Evolutionary conservation across 805 yeast species (phyloP), one percentile per base, ranked within the genome.

Genomic region (Candida insectalens): DNA sequence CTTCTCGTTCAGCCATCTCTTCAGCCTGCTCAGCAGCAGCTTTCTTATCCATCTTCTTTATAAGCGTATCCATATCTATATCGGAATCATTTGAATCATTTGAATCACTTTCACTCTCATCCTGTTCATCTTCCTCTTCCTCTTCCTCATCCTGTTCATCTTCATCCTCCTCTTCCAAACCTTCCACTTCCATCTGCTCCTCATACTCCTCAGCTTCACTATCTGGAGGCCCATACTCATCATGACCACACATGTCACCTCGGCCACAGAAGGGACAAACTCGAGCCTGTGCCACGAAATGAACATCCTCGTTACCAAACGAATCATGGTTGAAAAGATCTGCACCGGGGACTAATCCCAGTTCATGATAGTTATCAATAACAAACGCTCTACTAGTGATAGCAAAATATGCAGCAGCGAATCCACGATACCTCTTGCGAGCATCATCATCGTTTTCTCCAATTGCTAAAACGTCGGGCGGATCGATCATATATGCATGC

Each of bases 311-410:
- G 5, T 57, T 47, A 2, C 55, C 74, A 10, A 58, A 66, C 5
- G 65, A 53, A 27, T 60, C 51, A 49, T 87, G 96, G 44, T 88
- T 88, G 58, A 87, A 84, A 23, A 89, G 59, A 56, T 88, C 95
- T 0, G 96, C 96, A 12, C 87, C 83, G 0, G 96, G 96, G 17
- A 88, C 95, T 32, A 89, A 59, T 0, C 83, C 84, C 20, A 78
- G 63, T 21, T 76, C 82, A 45, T 80, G 84, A 50, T 55, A 87
- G 32, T 65, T 65, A 53, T 89, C 97, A 19, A 88, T 72, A 27
- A 75, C 77, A 52, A 89, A 88, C 1, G 88, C 87, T 40, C 96
- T 66, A 1, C 92, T 74, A 0, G 88, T 74, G 12, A 84, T 66
- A 0, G 78, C 69, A 46, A 68, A 71, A 5, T 73, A 74, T 3